Conservation (phyloP, 1,284 basidiomycete species). For the Cryptococcus depauperatus region DNA sequence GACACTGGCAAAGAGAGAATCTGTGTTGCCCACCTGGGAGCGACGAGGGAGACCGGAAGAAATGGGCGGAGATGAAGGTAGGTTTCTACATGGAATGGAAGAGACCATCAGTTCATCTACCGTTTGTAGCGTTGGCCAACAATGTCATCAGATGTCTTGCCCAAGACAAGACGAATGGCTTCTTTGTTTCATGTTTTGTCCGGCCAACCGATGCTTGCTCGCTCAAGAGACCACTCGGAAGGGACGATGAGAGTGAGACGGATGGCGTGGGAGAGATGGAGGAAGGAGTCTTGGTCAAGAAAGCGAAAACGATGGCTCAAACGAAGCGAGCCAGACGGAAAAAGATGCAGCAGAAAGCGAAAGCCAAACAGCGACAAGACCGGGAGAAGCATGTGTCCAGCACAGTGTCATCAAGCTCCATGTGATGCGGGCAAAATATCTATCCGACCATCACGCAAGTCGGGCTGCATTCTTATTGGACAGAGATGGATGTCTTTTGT, state of each 20-base stretch:
- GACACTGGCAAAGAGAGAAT: slow-evolving; percentile 55
- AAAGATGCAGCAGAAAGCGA: slow-evolving; percentile 31
- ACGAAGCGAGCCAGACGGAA: slow-evolving; percentile 31
- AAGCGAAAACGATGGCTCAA: slow-evolving; percentile 33
- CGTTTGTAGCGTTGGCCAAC: slow-evolving; percentile 52
- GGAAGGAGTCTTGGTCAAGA: not conserved
- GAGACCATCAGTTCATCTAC: not conserved
- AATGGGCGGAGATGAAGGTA: slow-evolving; percentile 46
- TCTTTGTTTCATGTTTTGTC: slow-evolving; percentile 81
- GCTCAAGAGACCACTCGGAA: not conserved
- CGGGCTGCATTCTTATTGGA: too few species aligned
- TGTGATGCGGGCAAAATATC: too few species aligned
- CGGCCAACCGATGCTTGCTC: slow-evolving; percentile 1
- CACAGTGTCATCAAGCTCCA: too few species aligned
- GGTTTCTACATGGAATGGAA: slow-evolving; percentile 5
- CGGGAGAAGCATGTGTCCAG: too few species aligned
- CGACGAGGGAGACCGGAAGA: slow-evolving; percentile 64
- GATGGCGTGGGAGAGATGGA: slow-evolving; percentile 1
- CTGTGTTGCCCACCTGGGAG: slow-evolving; percentile 69
- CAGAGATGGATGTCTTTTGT: too few species aligned
- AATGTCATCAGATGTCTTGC: slow-evolving; percentile 75
- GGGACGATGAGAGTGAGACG: not conserved
- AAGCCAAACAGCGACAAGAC: slow-evolving; percentile 22
- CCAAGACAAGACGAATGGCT: slow-evolving; percentile 84
- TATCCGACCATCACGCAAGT: too few species aligned